Conservation (phyloP, 768 basidiomycete species). For the Trametes cubensis region DNA sequence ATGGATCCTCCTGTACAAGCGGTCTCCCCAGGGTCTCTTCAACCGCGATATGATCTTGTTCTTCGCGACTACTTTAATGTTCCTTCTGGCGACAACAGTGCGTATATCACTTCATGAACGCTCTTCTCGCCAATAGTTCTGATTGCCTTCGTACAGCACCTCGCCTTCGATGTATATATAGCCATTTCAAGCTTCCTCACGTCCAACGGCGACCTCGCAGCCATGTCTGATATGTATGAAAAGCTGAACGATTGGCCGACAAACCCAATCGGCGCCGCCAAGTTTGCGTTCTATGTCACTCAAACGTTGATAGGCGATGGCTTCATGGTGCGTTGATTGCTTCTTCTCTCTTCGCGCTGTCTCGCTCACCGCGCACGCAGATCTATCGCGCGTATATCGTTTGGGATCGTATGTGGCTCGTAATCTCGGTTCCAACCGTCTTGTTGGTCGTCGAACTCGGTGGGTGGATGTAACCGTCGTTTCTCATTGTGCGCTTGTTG, state of each 20-base stretch:
- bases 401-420: conserved; percentile 13
- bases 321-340: conserved; percentile 8
- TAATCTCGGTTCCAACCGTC: not conserved
- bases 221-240: conserved; percentile 3
- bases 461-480: not conserved
- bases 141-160: not conserved
- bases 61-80: conserved; percentile 11
- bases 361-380: not conserved
- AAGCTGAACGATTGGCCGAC: conserved; percentile 15
- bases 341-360: not conserved
- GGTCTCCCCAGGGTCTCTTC: conserved; percentile 5
- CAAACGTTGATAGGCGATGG: conserved; percentile 16
- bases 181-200: conserved; percentile 12
- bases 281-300: conserved; percentile 15
- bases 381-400: conserved; percentile 19
- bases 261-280: conserved; percentile 10
- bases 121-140: not conserved
- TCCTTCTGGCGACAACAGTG: conserved; percentile 7
- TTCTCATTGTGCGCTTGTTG: not conserved
- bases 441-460: conserved; percentile 4
- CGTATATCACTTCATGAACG: not conserved
- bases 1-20: conserved; percentile 18
- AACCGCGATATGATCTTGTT: conserved; percentile 8
- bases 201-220: not conserved
- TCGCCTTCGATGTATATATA: conserved; percentile 11